Percentiles rank a stretch among this genome's conserved stretches.
Evolutionary conservation across 2,329 filamentous ascomycete species (phyloP).

Genomic region (Zymoseptoria brevis): DNA sequence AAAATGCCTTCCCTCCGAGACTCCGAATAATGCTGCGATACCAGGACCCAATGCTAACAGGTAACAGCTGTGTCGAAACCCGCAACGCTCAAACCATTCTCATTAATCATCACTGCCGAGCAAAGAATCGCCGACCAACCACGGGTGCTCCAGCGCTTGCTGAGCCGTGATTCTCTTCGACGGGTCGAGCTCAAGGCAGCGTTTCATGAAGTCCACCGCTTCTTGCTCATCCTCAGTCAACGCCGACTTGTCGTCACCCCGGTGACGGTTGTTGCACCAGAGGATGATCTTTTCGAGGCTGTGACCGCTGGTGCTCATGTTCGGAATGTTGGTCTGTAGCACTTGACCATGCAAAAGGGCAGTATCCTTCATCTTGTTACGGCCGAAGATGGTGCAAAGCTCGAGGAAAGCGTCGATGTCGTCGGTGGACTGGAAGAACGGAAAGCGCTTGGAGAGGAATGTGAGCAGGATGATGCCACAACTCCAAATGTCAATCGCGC

Average conservation of each 20-base stretch:
- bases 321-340: conserved; percentile 88
- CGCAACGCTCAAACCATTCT: background rate
- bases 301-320: conserved; percentile 77
- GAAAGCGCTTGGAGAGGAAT: conserved; percentile 82
- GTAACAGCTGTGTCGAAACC: background rate
- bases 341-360: conserved; percentile 82
- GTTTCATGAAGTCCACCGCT: conserved; percentile 62
- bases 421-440: conserved; percentile 98
- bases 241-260: conserved; percentile 45
- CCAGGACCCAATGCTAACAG: background rate
- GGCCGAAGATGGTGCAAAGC: conserved; percentile 90
- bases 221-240: conserved; percentile 61
- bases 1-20: background rate
- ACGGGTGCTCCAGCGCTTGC: conserved; percentile 62
- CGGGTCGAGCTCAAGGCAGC: conserved; percentile 71
- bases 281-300: conserved; percentile 87
- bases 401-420: conserved; percentile 97
- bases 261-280: conserved; percentile 76
- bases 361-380: conserved; percentile 71
- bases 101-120: conserved; percentile 8
- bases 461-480: conserved; percentile 96
- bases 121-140: conserved; percentile 8
- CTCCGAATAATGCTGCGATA: background rate
- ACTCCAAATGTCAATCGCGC: conserved; percentile 91
- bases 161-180: conserved; percentile 63